phyloP scores from a whole-genome alignment of 2,329 filamentous ascomycete species.

The Neopestalotiopsis sp. region DNA sequence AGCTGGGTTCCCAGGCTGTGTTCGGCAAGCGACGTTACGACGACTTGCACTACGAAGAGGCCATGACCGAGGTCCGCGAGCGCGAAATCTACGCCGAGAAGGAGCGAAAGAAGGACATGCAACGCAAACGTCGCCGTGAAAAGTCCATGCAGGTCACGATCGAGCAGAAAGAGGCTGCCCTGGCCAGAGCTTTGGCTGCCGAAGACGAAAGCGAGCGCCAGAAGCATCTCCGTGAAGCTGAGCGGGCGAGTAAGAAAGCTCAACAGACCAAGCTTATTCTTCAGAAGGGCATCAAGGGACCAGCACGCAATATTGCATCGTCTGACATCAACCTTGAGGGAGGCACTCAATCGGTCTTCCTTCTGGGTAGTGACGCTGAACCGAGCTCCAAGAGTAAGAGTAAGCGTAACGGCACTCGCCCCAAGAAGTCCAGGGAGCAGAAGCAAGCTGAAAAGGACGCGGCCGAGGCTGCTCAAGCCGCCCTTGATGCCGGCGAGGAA shows the following conservation, averaged over 20 bases:
- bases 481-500: constrained; percentile 79
- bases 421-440: constrained; percentile 90
- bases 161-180: constrained; percentile 84
- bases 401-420: constrained; percentile 68
- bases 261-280: constrained; percentile 87
- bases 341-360: constrained; percentile 85
- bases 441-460: constrained; percentile 82
- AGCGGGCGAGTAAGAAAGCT: constrained; percentile 90
- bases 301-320: constrained; percentile 68
- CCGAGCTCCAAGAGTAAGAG: constrained; percentile 51
- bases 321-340: constrained; percentile 84
- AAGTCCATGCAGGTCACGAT: constrained; percentile 95
- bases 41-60: constrained; percentile 77
- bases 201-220: constrained; percentile 83
- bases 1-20: constrained; percentile 71
- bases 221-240: constrained; percentile 83
- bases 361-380: constrained; percentile 63
- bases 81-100: constrained; percentile 94
- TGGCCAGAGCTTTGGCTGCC: constrained; percentile 78
- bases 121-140: constrained; percentile 92
- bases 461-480: constrained; percentile 87
- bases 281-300: constrained; percentile 85
- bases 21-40: constrained; percentile 79
- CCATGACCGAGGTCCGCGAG: constrained; percentile 84
- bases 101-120: constrained; percentile 99